Conservation (phyloP, 306 rosid species). For the Dalbergia cochinchinensis region DNA sequence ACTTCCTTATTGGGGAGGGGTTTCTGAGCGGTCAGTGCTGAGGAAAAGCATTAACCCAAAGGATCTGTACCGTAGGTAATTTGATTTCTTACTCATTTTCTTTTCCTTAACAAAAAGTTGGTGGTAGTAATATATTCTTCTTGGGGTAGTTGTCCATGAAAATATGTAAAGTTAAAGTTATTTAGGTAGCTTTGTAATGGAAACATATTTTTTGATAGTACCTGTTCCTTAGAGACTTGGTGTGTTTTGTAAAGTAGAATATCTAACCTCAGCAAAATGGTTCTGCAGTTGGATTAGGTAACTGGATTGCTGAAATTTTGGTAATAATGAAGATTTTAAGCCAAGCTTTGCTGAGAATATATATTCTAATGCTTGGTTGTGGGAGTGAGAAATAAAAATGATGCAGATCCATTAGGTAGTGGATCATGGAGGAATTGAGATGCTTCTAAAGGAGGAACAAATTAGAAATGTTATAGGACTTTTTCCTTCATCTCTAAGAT, state of each 20-base stretch:
- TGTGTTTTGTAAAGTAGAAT: not conserved
- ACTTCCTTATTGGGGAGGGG: conserved; percentile 99
- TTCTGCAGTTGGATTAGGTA: not conserved
- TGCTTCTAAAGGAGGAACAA: conserved; percentile 27
- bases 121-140: not conserved
- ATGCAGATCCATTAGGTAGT: conserved; percentile 9
- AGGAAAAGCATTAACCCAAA: conserved; percentile 92
- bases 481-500: conserved; percentile 13
- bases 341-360: not conserved
- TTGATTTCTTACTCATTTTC: conserved; percentile 6
- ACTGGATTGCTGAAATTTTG: not conserved
- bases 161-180: conserved; percentile 13
- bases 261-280: not conserved
- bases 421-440: conserved; percentile 15
- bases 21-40: conserved; percentile 81
- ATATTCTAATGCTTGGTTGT: conserved; percentile 27
- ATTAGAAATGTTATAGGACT: not conserved
- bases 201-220: conserved; percentile 19
- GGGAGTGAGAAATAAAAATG: not conserved
- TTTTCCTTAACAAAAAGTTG: not conserved
- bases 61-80: conserved; percentile 90
- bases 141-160: conserved; percentile 11
- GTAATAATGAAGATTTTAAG: not conserved
- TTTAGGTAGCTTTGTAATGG: not conserved
- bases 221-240: not conserved